Percentiles rank a stretch among this genome's conserved stretches.
phyloP scores from a whole-genome alignment of 2,329 filamentous ascomycete genomes.

The Cercospora sojina region DNA sequence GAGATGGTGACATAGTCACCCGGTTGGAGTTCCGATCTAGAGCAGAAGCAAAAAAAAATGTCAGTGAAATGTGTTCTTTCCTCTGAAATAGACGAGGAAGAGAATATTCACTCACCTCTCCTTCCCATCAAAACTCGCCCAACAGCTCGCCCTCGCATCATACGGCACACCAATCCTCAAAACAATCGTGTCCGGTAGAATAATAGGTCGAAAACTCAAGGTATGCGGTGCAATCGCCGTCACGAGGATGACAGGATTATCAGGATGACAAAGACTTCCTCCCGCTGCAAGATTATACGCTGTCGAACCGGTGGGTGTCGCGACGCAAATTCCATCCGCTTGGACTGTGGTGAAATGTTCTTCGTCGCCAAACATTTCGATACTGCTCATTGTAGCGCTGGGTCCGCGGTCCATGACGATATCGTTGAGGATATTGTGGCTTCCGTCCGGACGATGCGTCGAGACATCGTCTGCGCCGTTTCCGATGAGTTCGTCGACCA shows the following conservation, averaged over 20 bases:
- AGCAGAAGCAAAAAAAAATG: background rate
- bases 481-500: conserved; percentile 87
- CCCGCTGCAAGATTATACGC: conserved; percentile 95
- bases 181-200: conserved; percentile 93
- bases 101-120: conserved; percentile 59
- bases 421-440: conserved; percentile 91
- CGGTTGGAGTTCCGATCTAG: conserved; percentile 60
- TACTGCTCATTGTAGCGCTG: conserved; percentile 88
- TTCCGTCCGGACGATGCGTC: conserved; percentile 81
- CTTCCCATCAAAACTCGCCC: conserved; percentile 97
- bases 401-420: conserved; percentile 94
- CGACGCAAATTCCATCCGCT: conserved; percentile 89
- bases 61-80: background rate
- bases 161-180: conserved; percentile 92
- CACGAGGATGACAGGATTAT: conserved; percentile 93
- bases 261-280: conserved; percentile 91
- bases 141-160: conserved; percentile 81
- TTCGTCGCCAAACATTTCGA: conserved; percentile 90
- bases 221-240: conserved; percentile 95
- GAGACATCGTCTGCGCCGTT: conserved; percentile 79
- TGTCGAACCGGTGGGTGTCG: conserved; percentile 90
- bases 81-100: background rate
- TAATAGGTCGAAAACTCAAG: conserved; percentile 92
- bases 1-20: conserved; percentile 85
- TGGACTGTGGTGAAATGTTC: conserved; percentile 93